These are phyloP conservation scores for Saccharomycopsis vini DNA, from an alignment of 805 yeast species.

Conservation along the genomic window DNA sequence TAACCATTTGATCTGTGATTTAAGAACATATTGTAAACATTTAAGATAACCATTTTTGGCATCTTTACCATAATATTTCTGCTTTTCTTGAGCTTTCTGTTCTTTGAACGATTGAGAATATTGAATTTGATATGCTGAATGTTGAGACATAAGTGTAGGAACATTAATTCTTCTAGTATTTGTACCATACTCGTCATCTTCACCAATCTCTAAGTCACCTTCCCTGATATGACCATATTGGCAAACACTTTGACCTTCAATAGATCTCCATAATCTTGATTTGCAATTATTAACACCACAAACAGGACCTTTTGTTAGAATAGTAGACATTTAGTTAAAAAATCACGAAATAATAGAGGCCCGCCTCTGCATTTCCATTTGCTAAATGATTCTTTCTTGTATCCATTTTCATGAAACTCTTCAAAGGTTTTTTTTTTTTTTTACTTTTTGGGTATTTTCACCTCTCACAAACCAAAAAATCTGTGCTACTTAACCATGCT, in stretches of 20 bases:
- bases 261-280: slow-evolving; percentile 59
- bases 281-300: slow-evolving; percentile 91
- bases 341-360: too few species aligned
- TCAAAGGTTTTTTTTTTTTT: too few species aligned
- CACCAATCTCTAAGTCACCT: slow-evolving; percentile 69
- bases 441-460: too few species aligned
- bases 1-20: slow-evolving; percentile 37
- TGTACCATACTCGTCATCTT: slow-evolving; percentile 55
- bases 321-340: not conserved
- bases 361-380: too few species aligned
- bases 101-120: slow-evolving; percentile 24
- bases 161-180: slow-evolving; percentile 48
- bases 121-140: slow-evolving; percentile 2
- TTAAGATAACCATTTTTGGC: slow-evolving; percentile 37
- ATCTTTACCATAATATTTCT: slow-evolving; percentile 35
- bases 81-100: slow-evolving; percentile 4
- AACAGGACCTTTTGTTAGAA: slow-evolving; percentile 62
- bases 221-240: slow-evolving; percentile 86
- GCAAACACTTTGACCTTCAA: slow-evolving; percentile 77
- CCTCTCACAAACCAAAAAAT: too few species aligned
- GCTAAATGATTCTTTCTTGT: too few species aligned
- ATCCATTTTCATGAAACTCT: too few species aligned
- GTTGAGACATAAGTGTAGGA: slow-evolving; percentile 26
- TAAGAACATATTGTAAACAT: slow-evolving; percentile 43
- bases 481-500: too few species aligned